Percentiles rank a stretch among this genome's conserved stretches.
phyloP scores from a whole-genome alignment of 1,284 basidiomycete genomes.

The Naganishia albida region DNA sequence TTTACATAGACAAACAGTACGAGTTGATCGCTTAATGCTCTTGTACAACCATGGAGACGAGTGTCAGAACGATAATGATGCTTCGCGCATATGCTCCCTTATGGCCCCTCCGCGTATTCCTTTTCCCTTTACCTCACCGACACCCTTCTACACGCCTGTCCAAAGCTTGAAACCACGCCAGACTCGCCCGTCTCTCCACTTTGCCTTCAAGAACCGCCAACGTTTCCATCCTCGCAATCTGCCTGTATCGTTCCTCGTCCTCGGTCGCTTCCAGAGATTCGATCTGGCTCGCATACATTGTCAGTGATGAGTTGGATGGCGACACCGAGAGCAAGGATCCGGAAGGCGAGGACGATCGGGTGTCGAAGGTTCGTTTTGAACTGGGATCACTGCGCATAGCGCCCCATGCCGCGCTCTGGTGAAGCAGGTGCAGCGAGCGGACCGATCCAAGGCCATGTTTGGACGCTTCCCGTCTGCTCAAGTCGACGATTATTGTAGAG shows the following conservation, averaged over 20 bases:
- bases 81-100: too few relatives aligned
- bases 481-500: neutral
- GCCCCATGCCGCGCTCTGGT: constrained; percentile 14
- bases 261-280: neutral
- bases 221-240: neutral
- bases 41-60: too few relatives aligned
- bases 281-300: neutral
- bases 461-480: neutral
- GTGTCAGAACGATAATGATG: too few relatives aligned
- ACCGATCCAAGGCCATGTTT: neutral
- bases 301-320: neutral
- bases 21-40: too few relatives aligned
- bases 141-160: neutral
- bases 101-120: too few relatives aligned
- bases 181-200: neutral
- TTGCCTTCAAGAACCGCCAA: constrained; percentile 15
- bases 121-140: too few relatives aligned
- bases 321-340: neutral
- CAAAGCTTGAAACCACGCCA: neutral
- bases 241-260: neutral
- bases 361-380: neutral
- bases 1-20: too few relatives aligned
- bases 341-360: neutral
- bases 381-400: neutral
- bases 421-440: neutral